Evolutionary conservation across 257 asterid genomes (phyloP), one percentile per base, ranked within the genome.

Genomic region (Solanum appendiculatum): DNA sequence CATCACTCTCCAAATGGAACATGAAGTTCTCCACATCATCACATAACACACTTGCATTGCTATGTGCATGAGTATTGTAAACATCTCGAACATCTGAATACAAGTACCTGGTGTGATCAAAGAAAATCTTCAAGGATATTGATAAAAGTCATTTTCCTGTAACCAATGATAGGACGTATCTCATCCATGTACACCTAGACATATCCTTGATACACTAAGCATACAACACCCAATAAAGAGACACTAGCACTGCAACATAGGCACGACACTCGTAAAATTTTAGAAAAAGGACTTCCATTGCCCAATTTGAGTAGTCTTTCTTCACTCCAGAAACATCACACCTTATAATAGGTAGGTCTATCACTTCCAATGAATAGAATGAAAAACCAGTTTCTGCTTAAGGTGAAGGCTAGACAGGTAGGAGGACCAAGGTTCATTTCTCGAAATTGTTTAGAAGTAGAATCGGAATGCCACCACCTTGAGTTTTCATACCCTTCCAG

Each of bases 31-130:
- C 63, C 87, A 36, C 86, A 58, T 70, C 91, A 64, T 90, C 93
- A 87, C 83, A 68, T 25, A 82, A 86, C 85, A 83, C 20, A 75
- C 88, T 84, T 68, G 86, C 90, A 73, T 87, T 85, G 81, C 44
- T 54, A 87, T 86, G 81, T 34, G 29, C 90, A 89, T 40, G 86
- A 40, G 90, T 88, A 86, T 83, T 63, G 86, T 75, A 46, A 63
- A 89, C 80, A 88, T 89, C 72, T 75, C 64, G 92, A 75, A 97
- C 91, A 93, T 95, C 95, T 21, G 91, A 40, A 85, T 95, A 94
- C 85, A 97, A 92, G 93, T 92, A 94, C 93, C 98, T 97, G 90
- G 87, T 34, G 36, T 51, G 89, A 88, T 87, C 60, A 82, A 87
- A 81, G 56, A 46, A 69, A 44, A 87, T 27, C 68, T 74, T 87